Evolutionary conservation across 2,329 filamentous ascomycete species (phyloP).

Genomic region (Cladosporium phlei): DNA sequence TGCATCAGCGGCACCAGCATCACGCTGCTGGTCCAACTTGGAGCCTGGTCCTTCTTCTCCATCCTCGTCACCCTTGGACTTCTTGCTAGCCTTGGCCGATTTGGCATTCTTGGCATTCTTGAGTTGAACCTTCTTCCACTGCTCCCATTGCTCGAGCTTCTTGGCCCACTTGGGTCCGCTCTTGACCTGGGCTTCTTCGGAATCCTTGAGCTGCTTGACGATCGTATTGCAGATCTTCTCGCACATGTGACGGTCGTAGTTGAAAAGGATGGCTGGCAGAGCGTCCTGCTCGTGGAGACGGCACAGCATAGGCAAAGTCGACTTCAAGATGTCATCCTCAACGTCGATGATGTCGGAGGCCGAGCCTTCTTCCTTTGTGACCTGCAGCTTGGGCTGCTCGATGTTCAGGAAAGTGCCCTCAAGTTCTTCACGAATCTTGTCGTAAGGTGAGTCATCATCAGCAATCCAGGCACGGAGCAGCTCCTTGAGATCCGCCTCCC

Average conservation of each 20-base stretch:
- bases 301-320: slow-evolving; percentile 54
- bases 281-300: slow-evolving; percentile 60
- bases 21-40: slow-evolving; percentile 54
- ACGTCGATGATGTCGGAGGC: slow-evolving; percentile 11
- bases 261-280: slow-evolving; percentile 71
- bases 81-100: slow-evolving; percentile 35
- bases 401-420: slow-evolving; percentile 25
- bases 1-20: slow-evolving; percentile 51
- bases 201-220: slow-evolving; percentile 48
- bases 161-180: slow-evolving; percentile 56
- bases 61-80: slow-evolving; percentile 34
- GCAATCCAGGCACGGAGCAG: slow-evolving; percentile 58
- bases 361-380: slow-evolving; percentile 19
- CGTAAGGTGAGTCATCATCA: slow-evolving; percentile 50
- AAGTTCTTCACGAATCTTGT: slow-evolving; percentile 48
- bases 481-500: slow-evolving; percentile 59
- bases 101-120: slow-evolving; percentile 36
- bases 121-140: slow-evolving; percentile 49
- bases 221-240: slow-evolving; percentile 54
- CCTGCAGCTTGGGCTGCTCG: slow-evolving; percentile 22
- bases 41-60: slow-evolving; percentile 47
- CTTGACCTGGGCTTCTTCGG: slow-evolving; percentile 55
- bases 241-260: slow-evolving; percentile 65
- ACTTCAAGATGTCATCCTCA: slow-evolving; percentile 32
- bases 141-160: slow-evolving; percentile 55